Percentiles rank a stretch among this genome's conserved stretches.
Conservation (phyloP, 1,139 yeast genomes). For the Meyerozyma guilliermondii region DNA sequence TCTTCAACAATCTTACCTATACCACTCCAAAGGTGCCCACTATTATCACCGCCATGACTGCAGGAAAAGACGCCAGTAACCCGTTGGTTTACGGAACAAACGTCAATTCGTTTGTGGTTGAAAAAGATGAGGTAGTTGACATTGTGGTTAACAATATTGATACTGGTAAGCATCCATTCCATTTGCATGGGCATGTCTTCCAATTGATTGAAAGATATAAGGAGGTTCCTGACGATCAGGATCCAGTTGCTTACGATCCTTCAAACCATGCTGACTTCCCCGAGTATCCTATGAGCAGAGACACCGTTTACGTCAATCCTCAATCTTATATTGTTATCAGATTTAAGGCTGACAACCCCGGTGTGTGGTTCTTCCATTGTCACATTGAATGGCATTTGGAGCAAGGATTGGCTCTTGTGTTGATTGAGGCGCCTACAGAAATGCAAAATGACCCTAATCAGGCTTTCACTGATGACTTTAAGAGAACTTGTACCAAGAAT, state of each 20-base stretch:
- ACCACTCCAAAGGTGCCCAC: slow-evolving; percentile 79
- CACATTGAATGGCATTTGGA: slow-evolving; percentile 63
- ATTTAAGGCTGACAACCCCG: slow-evolving; percentile 56
- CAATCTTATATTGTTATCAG: slow-evolving; percentile 62
- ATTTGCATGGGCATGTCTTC: slow-evolving; percentile 77
- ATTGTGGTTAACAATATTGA: slow-evolving; percentile 67
- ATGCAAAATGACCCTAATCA: slow-evolving; percentile 48
- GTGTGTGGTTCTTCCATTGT: slow-evolving; percentile 64
- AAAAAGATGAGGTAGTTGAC: slow-evolving; percentile 63
- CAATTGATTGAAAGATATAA: slow-evolving; percentile 46
- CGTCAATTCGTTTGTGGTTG: slow-evolving; percentile 68
- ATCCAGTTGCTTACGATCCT: slow-evolving; percentile 38
- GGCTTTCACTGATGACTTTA: slow-evolving; percentile 35
- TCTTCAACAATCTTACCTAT: slow-evolving; percentile 82
- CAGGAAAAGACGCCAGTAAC: slow-evolving; percentile 55
- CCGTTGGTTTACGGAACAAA: slow-evolving; percentile 58
- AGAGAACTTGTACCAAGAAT: slow-evolving; percentile 14
- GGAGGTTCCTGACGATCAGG: slow-evolving; percentile 28
- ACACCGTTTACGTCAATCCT: slow-evolving; percentile 59
- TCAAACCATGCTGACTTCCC: slow-evolving; percentile 28
- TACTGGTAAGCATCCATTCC: slow-evolving; percentile 85
- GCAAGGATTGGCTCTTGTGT: slow-evolving; percentile 51
- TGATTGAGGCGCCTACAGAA: slow-evolving; percentile 48
- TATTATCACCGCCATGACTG: slow-evolving; percentile 65
- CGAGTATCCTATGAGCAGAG: slow-evolving; percentile 62